Evolutionary conservation across 352 stramenopile genomes (phyloP), one percentile per base, ranked within the genome.

Genomic region (Globisporangium cystogenes): DNA sequence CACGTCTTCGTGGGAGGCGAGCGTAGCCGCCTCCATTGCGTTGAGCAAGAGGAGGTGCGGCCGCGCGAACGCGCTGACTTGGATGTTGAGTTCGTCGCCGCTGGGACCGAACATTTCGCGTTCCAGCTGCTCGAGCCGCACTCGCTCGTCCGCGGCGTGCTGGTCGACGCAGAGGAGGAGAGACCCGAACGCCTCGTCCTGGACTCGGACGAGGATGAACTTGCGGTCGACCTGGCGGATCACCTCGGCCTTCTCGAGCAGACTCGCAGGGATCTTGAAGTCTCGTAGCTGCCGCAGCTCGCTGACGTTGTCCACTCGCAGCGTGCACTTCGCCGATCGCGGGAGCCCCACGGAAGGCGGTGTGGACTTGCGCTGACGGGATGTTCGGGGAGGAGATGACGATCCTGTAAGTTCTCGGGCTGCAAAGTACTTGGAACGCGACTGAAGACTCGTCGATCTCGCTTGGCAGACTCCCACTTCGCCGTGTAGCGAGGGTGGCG

Each of bases 151-250:
- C 24, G 87, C 90, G 33, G 90, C 90, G 51, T 97, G 90, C 53
- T 97, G 90, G 26, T 97, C 90, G 21, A 97, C 87, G 20, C 84
- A 94, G 42, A 94, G 40, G 4, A 92, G 48, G 29, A 93, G 43
- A 12, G 53, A 68, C 2, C 60, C 62, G 48, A 26, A 18, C 26
- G 36, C 20, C 31, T 55, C 55, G 21, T 62, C 67, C 20, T 51
- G 53, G 14, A 67, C 68, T 57, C 67, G 68, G 41, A 83, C 84
- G 12, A 96, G 73, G 48, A 97, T 94, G 62, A 96, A 97, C 60
- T 97, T 97, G 8, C 72, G 68, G 59, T 97, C 88, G 26, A 97
- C 76, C 62, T 97, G 90, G 2, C 74, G 72, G 63, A 97, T 82
- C 1, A 97, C 84, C 42, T 83, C 46, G 23, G 93, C 46, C 11